These are phyloP conservation scores for Mariannaea elegans DNA, from an alignment of 2,329 filamentous ascomycete genomes.

Conservation along the genomic window DNA sequence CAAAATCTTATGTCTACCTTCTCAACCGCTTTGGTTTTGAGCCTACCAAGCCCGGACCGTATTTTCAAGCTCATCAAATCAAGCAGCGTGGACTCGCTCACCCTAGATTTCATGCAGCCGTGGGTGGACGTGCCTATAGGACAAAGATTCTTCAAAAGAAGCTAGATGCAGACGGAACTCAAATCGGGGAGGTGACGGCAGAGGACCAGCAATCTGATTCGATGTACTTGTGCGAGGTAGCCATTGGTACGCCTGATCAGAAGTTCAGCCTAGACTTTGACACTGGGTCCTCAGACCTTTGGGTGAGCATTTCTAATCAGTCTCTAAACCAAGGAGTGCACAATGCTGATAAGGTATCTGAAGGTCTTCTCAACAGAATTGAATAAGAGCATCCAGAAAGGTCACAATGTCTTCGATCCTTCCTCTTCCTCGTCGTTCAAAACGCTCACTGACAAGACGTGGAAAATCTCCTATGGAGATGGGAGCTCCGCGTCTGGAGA, in stretches of 20 bases:
- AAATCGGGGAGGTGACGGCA: slow-evolving; percentile 9
- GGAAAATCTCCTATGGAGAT: slow-evolving; percentile 8
- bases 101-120: slow-evolving; percentile 1
- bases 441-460: not conserved
- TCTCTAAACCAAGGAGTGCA: not conserved
- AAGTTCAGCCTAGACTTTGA: slow-evolving; percentile 11
- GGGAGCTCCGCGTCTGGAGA: slow-evolving; percentile 3
- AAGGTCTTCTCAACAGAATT: slow-evolving; percentile 14
- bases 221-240: slow-evolving; percentile 10
- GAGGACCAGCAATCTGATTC: slow-evolving; percentile 15
- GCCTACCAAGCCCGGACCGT: slow-evolving; percentile 11
- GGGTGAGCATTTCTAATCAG: slow-evolving; percentile 1
- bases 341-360: not conserved
- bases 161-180: not conserved
- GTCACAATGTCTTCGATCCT: slow-evolving; percentile 9
- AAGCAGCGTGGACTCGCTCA: slow-evolving; percentile 11
- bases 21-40: slow-evolving; percentile 12
- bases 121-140: slow-evolving; percentile 3
- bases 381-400: slow-evolving; percentile 7
- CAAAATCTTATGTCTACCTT: slow-evolving; percentile 13
- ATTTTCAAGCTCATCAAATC: slow-evolving; percentile 10
- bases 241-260: slow-evolving; percentile 4
- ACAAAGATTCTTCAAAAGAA: slow-evolving; percentile 9
- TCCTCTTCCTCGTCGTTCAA: slow-evolving; percentile 8
- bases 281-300: slow-evolving; percentile 12